phyloP scores from a whole-genome alignment of 345 rosid species.

The Erodium maritimum region DNA sequence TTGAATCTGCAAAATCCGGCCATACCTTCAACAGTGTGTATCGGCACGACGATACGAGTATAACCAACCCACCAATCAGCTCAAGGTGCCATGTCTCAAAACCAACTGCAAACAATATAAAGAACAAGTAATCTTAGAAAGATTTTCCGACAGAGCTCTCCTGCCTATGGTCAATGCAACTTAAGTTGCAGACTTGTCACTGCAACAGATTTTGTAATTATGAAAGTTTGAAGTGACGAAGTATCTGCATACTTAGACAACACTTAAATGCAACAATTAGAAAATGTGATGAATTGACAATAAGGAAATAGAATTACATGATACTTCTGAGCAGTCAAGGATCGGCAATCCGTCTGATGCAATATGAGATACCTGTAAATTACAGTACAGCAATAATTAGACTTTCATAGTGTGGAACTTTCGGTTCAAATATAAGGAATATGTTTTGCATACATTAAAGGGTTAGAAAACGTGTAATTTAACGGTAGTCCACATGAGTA shows the following conservation, averaged over 20 bases:
- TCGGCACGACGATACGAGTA: constrained; percentile 58
- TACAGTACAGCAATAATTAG: constrained; percentile 6
- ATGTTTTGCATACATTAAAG: no score
- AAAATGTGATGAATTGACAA: constrained; percentile 4
- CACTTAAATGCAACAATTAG: neutral
- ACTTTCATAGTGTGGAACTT: no score
- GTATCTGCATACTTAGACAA: neutral
- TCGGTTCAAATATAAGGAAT: no score
- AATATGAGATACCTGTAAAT: constrained; percentile 62
- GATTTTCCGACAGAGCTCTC: neutral
- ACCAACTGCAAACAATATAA: constrained; percentile 44
- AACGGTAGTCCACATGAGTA: neutral
- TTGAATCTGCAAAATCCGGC: constrained; percentile 79
- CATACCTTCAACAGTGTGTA: constrained; percentile 55
- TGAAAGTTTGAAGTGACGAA: neutral
- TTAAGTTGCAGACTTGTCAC: neutral
- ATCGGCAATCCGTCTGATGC: constrained; percentile 71
- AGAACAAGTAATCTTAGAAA: neutral
- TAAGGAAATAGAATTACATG: constrained; percentile 36
- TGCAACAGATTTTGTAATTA: no score
- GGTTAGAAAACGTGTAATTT: no score
- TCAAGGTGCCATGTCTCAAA: constrained; percentile 80
- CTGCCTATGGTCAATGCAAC: neutral
- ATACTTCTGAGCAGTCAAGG: constrained; percentile 50
- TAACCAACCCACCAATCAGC: constrained; percentile 50